Base-by-base conservation (phyloP, 176 grass and related monocot genomes). In the Aegilops umbellulata region DNA sequence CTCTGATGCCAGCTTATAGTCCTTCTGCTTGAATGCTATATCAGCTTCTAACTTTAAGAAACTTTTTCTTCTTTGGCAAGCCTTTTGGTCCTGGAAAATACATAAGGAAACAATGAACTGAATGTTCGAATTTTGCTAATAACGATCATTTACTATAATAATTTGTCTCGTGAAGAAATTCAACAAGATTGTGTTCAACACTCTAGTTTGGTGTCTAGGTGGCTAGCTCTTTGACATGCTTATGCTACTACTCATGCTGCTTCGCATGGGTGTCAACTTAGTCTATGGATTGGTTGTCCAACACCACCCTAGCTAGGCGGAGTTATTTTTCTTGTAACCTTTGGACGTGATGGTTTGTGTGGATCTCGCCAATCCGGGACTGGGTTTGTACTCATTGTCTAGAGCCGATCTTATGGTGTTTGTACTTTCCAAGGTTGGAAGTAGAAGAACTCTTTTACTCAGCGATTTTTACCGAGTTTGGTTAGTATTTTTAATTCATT, bases 1-100 rank as follows among this genome's bases (percentile, higher is more conserved):
- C 31, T 49, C 29, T 4, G 27, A 86, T 63, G 85, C 85, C 13
- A 25, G 2, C 3, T 34, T 29, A 71, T 86, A 86, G 0, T 86
- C 77, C 27, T 80, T 80, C 7, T 42, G 67, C 66, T 22, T 80
- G 53, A 86, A 86, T 34, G 55, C 25, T 4, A 1, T 46, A 63
- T 13, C 55, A 73, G 85, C 77, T 17, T 63, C 12, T 63, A 67
- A 64, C 14, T 80, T 86, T 6, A 86, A 4, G 1, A 80, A 20
- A 35, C 2, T 27, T 49, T 63, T 80, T 31, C 55, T 86, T 73
- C 19, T 57, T 32, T 72, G 5, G 79, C 15, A 6, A 8, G 12
- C 8, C 7, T 0, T 29, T 34, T 72, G 36, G 44, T 25, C 15
- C 77, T 86, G 34, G 44, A 80, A 53, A 73, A 80, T 19, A 80